phyloP scores from a whole-genome alignment of 208 protist species.

The Angomonas deanei region DNA sequence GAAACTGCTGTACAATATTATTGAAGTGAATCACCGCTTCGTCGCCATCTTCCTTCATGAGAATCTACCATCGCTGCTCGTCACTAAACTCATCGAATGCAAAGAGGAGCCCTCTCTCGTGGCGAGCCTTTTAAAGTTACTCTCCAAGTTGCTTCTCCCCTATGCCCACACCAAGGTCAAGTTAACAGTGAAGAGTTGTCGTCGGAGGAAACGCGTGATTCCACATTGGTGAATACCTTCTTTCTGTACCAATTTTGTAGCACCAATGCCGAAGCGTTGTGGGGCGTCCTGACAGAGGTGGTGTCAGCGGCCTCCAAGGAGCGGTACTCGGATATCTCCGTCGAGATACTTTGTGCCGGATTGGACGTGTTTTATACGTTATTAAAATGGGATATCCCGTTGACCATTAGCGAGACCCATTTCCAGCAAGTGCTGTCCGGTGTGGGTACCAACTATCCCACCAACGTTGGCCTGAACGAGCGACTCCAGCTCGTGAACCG shows the following conservation, averaged over 20 bases:
- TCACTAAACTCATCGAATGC: slow-evolving; percentile 35
- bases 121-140: slow-evolving; percentile 15
- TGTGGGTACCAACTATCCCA: slow-evolving; percentile 12
- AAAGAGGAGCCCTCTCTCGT: slow-evolving; percentile 20
- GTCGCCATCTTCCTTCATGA: slow-evolving; percentile 33
- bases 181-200: too few relatives aligned
- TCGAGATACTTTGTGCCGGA: slow-evolving; percentile 29
- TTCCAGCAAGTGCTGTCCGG: too few relatives aligned
- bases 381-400: slow-evolving; percentile 16
- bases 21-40: slow-evolving; percentile 14
- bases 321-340: slow-evolving; percentile 25
- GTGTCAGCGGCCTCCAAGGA: slow-evolving; percentile 7
- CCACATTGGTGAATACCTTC: slow-evolving; percentile 18
- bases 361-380: slow-evolving; percentile 31
- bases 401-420: too few relatives aligned
- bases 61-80: slow-evolving; percentile 32
- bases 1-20: slow-evolving; percentile 39
- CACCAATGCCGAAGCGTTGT: slow-evolving; percentile 16
- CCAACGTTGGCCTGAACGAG: background rate
- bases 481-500: background rate
- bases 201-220: too few relatives aligned
- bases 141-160: slow-evolving; percentile 5
- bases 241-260: slow-evolving; percentile 24
- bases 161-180: background rate
- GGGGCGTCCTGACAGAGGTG: slow-evolving; percentile 7